Evolutionary conservation across 139 green algal genomes (phyloP), one percentile per base, ranked within the genome.

Genomic region (Micromonas pusilla): DNA sequence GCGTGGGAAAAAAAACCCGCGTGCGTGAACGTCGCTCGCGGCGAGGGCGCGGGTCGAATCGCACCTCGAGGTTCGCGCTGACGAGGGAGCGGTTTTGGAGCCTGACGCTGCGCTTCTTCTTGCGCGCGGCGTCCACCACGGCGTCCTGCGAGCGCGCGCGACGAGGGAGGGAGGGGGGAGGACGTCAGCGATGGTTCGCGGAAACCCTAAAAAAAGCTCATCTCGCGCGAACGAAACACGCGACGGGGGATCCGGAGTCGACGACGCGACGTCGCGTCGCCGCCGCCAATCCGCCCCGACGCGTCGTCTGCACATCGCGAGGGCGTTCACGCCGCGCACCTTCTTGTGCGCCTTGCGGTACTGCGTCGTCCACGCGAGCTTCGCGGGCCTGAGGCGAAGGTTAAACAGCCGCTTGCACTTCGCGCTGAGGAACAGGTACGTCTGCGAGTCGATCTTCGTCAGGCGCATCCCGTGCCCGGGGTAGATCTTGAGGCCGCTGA

Each of bases 321-420:
- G 21, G 20, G 21, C 31, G 21, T 74, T 4, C 4, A 20, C 31
- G 2, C 28, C 76, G 13, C 37, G 89, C 81, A 93, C 93, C 91
- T 98, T 98, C 86, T 96, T 96, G 91, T 98, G 94, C 84, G 88
- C 82, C 89, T 97, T 98, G 54, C 93, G 88, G 91, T 97, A 99
- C 16, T 83, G 82, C 16, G 79, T 83, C 33, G 95, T 98, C 95
- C 95, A 99, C 52, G 91, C 91, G 60, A 99, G 88, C 91, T 98
- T 99, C 54, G 93, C 91, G n/a, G 95, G 91, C 53, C 92, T 85
- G 82, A 96, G 89, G 54, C 91, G 86, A 83, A 97, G 91, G 86
- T 94, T 86, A 88, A 91, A 97, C 82, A 97, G 82, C 31, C 77
- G 85, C 85, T 92, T 94, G 84, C 85, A 91, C 88, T 99, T 99